A percentile compares a stretch with the other conserved stretches of the same genome.
phyloP scores from a whole-genome alignment of 257 asterid species.

The Solanum stenotomum region DNA sequence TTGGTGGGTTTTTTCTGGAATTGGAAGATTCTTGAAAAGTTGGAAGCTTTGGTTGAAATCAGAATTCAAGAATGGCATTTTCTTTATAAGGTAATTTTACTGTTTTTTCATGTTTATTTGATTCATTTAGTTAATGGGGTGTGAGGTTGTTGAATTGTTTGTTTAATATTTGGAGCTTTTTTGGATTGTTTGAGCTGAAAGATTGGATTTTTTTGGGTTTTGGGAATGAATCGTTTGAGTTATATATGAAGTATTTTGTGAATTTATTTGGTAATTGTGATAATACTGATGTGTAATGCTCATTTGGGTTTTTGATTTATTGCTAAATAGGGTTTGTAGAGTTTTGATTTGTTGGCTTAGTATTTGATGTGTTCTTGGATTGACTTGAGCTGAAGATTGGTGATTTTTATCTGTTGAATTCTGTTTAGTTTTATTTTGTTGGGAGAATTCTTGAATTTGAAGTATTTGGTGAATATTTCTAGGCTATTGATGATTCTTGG shows the following conservation, averaged over 20 bases:
- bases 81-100: slow-evolving; percentile 28
- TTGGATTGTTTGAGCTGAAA: not conserved
- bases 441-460: not conserved
- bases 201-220: not conserved
- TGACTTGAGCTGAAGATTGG: slow-evolving; percentile 5
- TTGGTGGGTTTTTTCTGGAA: not conserved
- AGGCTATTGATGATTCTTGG: not conserved
- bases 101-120: slow-evolving; percentile 5
- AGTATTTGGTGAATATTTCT: slow-evolving; percentile 2
- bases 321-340: not conserved
- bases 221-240: not conserved
- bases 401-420: slow-evolving; percentile 1
- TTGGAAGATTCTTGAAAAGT: slow-evolving; percentile 14
- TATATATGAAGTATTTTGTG: not conserved
- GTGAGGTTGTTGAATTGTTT: slow-evolving; percentile 13
- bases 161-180: not conserved
- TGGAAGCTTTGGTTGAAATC: slow-evolving; percentile 27
- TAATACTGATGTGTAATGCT: not conserved
- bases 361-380: not conserved
- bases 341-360: not conserved
- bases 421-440: not conserved
- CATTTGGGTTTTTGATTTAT: not conserved
- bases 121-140: not conserved
- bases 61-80: slow-evolving; percentile 10
- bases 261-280: not conserved